These are phyloP conservation scores for Xylaria sp. DNA, from an alignment of 2,329 filamentous ascomycete genomes.

Conservation along the genomic window DNA sequence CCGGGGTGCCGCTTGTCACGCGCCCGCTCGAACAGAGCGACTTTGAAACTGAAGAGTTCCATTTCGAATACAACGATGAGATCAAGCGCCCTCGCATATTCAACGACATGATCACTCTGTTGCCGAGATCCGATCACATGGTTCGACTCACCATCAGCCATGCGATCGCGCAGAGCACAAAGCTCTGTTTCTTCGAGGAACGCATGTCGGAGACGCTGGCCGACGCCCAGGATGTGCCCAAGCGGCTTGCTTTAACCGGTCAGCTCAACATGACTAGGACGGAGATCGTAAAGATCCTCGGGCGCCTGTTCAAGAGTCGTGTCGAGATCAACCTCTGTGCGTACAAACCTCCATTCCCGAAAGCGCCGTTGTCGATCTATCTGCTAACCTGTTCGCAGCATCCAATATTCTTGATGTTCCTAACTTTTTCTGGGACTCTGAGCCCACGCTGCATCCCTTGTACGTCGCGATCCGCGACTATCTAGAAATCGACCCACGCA, in stretches of 20 bases:
- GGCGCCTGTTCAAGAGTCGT: conserved; percentile 86
- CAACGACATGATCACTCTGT: conserved; percentile 98
- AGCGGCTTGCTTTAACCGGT: conserved; percentile 85
- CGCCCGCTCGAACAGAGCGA: conserved; percentile 85
- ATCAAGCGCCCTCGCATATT: conserved; percentile 90
- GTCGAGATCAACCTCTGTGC: conserved; percentile 98
- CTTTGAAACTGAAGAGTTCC: conserved; percentile 97
- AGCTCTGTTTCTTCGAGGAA: conserved; percentile 94
- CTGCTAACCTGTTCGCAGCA: conserved; percentile 54
- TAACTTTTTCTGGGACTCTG: conserved; percentile 98
- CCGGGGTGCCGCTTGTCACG: conserved; percentile 70
- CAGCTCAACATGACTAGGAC: conserved; percentile 88
- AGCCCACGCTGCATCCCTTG: conserved; percentile 91
- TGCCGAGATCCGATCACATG: conserved; percentile 93
- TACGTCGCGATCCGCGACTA: conserved; percentile 96
- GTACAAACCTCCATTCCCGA: conserved; percentile 43
- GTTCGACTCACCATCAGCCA: conserved; percentile 98
- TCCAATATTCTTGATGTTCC: conserved; percentile 96
- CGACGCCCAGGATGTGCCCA: conserved; percentile 90
- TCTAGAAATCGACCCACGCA: conserved; percentile 93
- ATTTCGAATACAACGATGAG: conserved; percentile 92
- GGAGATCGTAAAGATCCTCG: conserved; percentile 91
- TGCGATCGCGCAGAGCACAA: conserved; percentile 96
- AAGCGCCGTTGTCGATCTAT: conserved; percentile 9
- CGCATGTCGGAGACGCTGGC: conserved; percentile 94